Percentiles rank a stretch among this genome's conserved stretches.
These are phyloP conservation scores for Colletotrichum sp. DNA, from an alignment of 2,329 filamentous ascomycete genomes.

Conservation along the genomic window DNA sequence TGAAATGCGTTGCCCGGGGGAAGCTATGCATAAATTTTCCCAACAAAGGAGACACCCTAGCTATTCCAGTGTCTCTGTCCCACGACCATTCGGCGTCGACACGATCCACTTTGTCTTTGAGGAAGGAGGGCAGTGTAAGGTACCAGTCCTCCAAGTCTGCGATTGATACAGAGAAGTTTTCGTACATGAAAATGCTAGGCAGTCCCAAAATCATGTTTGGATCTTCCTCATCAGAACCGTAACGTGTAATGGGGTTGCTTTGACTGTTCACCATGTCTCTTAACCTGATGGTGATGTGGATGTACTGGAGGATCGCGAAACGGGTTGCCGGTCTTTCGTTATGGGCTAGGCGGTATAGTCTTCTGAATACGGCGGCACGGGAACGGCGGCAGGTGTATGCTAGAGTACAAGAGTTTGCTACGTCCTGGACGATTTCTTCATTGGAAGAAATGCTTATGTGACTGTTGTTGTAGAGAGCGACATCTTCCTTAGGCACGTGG, in stretches of 20 bases:
- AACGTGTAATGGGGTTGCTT: rapidly evolving
- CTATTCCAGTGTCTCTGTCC: not conserved
- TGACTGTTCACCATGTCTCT: not conserved
- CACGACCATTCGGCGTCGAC: not conserved
- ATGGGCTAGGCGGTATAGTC: not conserved
- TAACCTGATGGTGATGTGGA: not conserved
- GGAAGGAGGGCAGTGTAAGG: not conserved
- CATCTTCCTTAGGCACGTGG: not conserved
- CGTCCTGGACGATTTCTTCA: not conserved
- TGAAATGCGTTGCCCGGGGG: not conserved
- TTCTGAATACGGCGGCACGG: not conserved
- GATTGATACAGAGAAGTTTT: rapidly evolving
- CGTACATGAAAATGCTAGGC: not conserved
- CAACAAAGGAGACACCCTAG: not conserved
- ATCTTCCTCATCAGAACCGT: no score
- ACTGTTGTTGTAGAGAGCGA: no score
- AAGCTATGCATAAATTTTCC: not conserved
- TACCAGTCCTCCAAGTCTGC: not conserved
- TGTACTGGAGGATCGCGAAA: not conserved
- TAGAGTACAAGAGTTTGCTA: not conserved
- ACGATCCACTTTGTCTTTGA: not conserved
- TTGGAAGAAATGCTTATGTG: no score
- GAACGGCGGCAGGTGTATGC: not conserved
- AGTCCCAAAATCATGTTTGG: not conserved
- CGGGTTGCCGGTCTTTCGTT: no score